Percentiles rank a stretch among this genome's conserved stretches.
Evolutionary conservation across 2,329 filamentous ascomycete genomes (phyloP).

Genomic region (Metarhizium rileyi): DNA sequence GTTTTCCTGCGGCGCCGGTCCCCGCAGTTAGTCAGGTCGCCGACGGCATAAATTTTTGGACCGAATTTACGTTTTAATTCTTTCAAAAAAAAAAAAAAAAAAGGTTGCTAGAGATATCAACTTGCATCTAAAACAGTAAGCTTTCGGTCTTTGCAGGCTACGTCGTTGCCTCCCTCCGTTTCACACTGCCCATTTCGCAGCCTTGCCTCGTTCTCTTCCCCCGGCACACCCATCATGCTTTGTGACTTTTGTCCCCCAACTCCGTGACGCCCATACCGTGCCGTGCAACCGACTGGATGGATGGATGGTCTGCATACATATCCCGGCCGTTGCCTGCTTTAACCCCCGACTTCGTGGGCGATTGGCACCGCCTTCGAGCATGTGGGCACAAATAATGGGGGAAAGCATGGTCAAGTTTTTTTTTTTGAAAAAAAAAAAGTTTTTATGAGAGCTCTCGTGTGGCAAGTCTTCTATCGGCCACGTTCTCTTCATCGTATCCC

Average conservation of each 20-base stretch:
- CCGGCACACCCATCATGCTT: not conserved
- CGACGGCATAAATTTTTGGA: not conserved
- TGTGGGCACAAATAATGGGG: too few species aligned
- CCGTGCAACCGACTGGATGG: constrained; percentile 26
- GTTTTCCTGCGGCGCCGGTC: too few species aligned
- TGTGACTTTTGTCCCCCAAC: constrained; percentile 21
- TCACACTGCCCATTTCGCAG: not conserved
- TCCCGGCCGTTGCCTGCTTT: not conserved
- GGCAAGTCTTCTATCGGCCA: not conserved
- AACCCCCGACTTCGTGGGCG: not conserved
- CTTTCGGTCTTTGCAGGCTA: not conserved
- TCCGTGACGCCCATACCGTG: constrained; percentile 33
- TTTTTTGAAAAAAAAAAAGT: too few species aligned
- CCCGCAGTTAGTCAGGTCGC: too few species aligned
- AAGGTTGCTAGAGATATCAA: not conserved
- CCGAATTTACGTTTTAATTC: not conserved
- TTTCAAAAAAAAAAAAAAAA: not conserved
- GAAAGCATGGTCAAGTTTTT: too few species aligned
- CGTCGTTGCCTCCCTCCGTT: not conserved
- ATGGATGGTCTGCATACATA: constrained; percentile 19
- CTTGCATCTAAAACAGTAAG: not conserved
- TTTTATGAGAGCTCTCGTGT: too few species aligned
- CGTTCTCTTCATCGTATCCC: not conserved
- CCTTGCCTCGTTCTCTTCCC: not conserved
- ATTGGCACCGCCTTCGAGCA: not conserved